A percentile compares a stretch with the other conserved stretches of the same genome.
phyloP scores from a whole-genome alignment of 1,284 basidiomycete genomes.

The Pholiota adiposa region DNA sequence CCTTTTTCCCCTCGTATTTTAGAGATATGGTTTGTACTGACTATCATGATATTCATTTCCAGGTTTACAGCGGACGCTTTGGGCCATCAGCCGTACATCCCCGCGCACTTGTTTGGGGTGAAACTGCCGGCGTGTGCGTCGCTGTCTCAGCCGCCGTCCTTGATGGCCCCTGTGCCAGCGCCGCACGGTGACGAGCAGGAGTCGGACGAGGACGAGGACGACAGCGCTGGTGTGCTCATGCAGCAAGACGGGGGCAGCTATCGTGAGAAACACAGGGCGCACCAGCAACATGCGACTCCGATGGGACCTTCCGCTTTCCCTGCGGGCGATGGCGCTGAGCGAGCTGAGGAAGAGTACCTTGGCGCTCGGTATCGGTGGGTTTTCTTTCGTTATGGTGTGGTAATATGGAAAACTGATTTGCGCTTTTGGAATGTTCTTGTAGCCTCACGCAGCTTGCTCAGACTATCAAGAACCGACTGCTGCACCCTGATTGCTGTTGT shows the following conservation, averaged over 20 bases:
- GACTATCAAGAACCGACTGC: constrained; percentile 36
- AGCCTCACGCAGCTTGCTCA: constrained; percentile 37
- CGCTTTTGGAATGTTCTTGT: background rate
- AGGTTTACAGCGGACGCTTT: constrained; percentile 74
- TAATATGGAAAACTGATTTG: background rate
- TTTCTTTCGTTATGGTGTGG: constrained; percentile 10
- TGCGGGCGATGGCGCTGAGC: background rate
- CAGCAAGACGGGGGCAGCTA: background rate
- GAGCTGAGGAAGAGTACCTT: constrained; percentile 30
- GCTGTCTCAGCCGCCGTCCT: background rate
- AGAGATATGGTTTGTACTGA: background rate
- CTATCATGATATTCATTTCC: background rate
- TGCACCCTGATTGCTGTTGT: constrained; percentile 34
- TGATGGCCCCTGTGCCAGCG: background rate
- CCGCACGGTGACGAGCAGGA: background rate
- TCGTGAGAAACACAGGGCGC: constrained; percentile 26
- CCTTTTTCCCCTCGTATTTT: background rate
- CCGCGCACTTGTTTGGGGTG: constrained; percentile 51
- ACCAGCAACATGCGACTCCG: no score
- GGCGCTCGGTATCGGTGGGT: constrained; percentile 42
- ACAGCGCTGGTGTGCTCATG: background rate
- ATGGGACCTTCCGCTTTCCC: background rate
- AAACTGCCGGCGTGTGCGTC: constrained; percentile 49
- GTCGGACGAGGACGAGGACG: constrained; percentile 9
- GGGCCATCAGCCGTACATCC: constrained; percentile 60